Evolutionary conservation across 2,329 filamentous ascomycete species (phyloP).

Genomic region (Fusarium sp.): DNA sequence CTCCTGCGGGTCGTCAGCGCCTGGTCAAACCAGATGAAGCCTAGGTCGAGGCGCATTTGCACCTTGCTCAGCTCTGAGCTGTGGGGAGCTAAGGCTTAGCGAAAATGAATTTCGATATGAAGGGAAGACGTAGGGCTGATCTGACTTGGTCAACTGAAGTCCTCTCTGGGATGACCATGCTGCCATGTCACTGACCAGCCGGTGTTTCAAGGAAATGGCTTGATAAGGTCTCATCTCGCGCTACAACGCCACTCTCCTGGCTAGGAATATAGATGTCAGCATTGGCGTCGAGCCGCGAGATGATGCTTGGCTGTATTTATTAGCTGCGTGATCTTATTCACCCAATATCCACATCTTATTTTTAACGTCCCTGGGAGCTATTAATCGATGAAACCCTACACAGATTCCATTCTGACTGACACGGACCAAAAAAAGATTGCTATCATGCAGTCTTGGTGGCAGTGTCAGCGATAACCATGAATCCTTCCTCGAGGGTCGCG

Average conservation of each 20-base stretch:
- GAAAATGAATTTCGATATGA: neutral
- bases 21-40: constrained; percentile 9
- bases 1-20: constrained; percentile 12
- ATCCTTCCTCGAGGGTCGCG: neutral
- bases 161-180: neutral
- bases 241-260: neutral
- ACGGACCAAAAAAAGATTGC: neutral
- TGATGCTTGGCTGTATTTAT: neutral
- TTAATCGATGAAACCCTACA: neutral
- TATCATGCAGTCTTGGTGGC: neutral
- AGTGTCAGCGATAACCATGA: neutral
- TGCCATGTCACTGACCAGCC: neutral
- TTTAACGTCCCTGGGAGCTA: neutral
- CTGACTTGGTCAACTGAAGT: neutral
- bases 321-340: neutral
- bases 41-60: constrained; percentile 27
- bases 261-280: constrained; percentile 4
- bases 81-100: constrained; percentile 24
- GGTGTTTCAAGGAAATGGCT: neutral
- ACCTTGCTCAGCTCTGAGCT: neutral
- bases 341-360: constrained; percentile 17
- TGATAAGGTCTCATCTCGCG: neutral
- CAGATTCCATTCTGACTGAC: neutral
- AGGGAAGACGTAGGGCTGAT: constrained; percentile 15
- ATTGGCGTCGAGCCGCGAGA: neutral